Conservation (phyloP, 1,284 basidiomycete species). For the Xanthoconium separans region DNA sequence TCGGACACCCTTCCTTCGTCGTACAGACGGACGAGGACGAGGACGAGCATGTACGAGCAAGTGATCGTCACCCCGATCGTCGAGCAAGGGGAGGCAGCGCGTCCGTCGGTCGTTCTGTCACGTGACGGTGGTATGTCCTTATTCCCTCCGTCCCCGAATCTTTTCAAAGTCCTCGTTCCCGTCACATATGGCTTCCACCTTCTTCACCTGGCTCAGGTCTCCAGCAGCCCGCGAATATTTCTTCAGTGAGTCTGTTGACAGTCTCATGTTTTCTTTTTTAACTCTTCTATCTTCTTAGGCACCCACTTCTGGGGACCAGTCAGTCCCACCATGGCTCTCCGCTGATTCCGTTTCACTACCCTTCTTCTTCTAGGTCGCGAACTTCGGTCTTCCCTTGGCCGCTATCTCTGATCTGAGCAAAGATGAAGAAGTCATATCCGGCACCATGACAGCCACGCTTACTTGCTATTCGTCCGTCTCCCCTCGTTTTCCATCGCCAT, state of each 20-base stretch:
- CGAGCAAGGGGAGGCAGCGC: not conserved
- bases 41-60: not conserved
- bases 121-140: constrained; percentile 10
- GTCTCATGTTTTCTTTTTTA: constrained; percentile 3
- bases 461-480: constrained; percentile 84
- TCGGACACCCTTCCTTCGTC: not conserved
- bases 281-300: constrained; percentile 45
- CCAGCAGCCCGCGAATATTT: constrained; percentile 91
- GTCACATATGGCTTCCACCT: constrained; percentile 69
- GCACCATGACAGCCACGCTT: constrained; percentile 91
- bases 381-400: constrained; percentile 95
- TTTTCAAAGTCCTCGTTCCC: not conserved
- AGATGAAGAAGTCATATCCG: constrained; percentile 94
- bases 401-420: constrained; percentile 87
- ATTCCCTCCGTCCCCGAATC: not conserved
- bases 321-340: constrained; percentile 36
- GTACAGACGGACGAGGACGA: not conserved
- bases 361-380: constrained; percentile 69
- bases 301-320: constrained; percentile 97
- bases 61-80: not conserved
- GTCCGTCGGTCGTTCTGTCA: constrained; percentile 6
- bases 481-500: not conserved
- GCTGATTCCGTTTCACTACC: constrained; percentile 18
- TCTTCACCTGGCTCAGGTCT: constrained; percentile 83
- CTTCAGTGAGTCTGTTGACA: constrained; percentile 71